phyloP scores from a whole-genome alignment of 306 rosid genomes.

The Quercus aquifolioides region DNA sequence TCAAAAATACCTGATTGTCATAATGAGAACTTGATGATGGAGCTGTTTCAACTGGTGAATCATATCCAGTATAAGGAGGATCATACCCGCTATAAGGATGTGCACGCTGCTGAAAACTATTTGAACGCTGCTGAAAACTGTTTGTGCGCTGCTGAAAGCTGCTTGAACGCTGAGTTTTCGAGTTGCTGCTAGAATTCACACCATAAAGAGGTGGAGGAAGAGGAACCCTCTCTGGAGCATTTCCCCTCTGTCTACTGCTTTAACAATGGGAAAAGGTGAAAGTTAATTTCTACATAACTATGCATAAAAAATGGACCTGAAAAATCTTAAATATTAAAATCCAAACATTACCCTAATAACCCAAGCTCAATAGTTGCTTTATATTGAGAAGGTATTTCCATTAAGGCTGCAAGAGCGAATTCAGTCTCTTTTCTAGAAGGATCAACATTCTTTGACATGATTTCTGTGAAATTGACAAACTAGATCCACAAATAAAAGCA shows the following conservation, averaged over 20 bases:
- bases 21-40: constrained; percentile 41
- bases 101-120: constrained; percentile 1
- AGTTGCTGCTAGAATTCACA: constrained; percentile 22
- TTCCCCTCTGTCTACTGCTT: constrained; percentile 44
- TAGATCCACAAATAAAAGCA: constrained; percentile 24
- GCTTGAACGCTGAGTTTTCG: constrained; percentile 23
- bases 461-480: constrained; percentile 83
- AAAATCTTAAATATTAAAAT: background rate
- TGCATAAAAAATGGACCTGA: background rate
- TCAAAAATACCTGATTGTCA: constrained; percentile 59
- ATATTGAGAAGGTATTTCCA: constrained; percentile 95
- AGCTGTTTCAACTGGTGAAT: constrained; percentile 35
- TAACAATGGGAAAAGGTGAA: constrained; percentile 4
- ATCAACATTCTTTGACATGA: constrained; percentile 60
- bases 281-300: background rate
- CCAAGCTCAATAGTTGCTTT: constrained; percentile 79
- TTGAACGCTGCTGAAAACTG: constrained; percentile 44
- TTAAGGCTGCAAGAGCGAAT: constrained; percentile 77
- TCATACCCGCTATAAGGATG: constrained; percentile 6
- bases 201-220: constrained; percentile 68
- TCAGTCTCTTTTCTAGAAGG: constrained; percentile 53
- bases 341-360: constrained; percentile 58
- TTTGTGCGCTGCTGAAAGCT: constrained; percentile 38
- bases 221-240: constrained; percentile 55
- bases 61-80: constrained; percentile 11